Percentiles rank a stretch among this genome's conserved stretches.
phyloP scores from a whole-genome alignment of 129 eudicot genomes.

The Mikania micrantha region DNA sequence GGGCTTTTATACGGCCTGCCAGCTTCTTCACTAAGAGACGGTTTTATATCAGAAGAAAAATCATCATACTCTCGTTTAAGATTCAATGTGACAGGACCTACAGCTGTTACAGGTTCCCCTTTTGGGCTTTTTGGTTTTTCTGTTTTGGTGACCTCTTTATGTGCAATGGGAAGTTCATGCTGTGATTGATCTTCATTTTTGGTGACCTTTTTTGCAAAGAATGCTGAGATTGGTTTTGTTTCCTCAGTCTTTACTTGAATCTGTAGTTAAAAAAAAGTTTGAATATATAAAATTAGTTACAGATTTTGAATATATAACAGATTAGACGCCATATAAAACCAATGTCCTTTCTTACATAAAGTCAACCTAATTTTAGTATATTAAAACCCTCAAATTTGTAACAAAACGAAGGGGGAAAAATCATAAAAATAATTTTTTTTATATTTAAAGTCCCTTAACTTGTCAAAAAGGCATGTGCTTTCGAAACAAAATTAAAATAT shows the following conservation, averaged over 20 bases:
- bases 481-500: no score
- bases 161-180: constrained; percentile 3
- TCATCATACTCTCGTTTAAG: constrained; percentile 47
- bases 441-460: no score
- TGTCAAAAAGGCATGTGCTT: no score
- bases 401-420: no score
- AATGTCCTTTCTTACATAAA: no score
- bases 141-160: constrained; percentile 12
- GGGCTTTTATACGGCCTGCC: constrained; percentile 23
- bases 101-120: constrained; percentile 44
- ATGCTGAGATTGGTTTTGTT: constrained; percentile 62
- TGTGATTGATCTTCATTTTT: constrained; percentile 23
- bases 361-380: no score
- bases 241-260: constrained; percentile 65
- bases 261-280: constrained; percentile 22
- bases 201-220: constrained; percentile 56
- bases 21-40: constrained; percentile 19
- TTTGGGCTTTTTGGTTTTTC: constrained; percentile 28
- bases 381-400: no score
- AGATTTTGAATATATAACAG: no score
- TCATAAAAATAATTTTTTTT: no score
- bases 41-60: constrained; percentile 29
- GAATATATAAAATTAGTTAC: background rate
- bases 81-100: constrained; percentile 2
- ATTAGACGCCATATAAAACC: no score